phyloP scores from a whole-genome alignment of 2,329 filamentous ascomycete genomes.

The Fusarium marasasianum region DNA sequence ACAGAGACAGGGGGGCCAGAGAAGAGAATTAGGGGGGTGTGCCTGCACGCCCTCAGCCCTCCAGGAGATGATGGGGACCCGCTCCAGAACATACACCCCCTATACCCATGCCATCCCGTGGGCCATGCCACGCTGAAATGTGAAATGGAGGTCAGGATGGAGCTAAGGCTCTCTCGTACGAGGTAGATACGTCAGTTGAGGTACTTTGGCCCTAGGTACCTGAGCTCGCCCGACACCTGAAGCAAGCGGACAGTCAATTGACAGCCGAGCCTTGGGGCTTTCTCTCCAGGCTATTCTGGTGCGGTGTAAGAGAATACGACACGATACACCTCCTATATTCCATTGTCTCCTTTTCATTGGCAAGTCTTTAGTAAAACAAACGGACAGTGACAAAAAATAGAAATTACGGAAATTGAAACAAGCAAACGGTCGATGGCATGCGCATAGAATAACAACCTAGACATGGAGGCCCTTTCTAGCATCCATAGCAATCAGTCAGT shows the following conservation, averaged over 20 bases:
- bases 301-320: slow-evolving; percentile 30
- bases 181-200: slow-evolving; percentile 43
- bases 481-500: neutral
- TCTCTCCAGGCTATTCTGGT: slow-evolving; percentile 12
- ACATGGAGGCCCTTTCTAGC: slow-evolving; percentile 10
- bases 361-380: neutral
- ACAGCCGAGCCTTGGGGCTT: neutral
- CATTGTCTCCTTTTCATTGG: neutral
- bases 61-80: slow-evolving; percentile 30
- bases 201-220: slow-evolving; percentile 39
- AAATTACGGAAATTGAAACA: slow-evolving; percentile 43
- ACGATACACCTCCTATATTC: neutral
- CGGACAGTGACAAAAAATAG: slow-evolving; percentile 30
- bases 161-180: slow-evolving; percentile 34
- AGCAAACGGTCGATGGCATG: slow-evolving; percentile 16
- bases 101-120: neutral
- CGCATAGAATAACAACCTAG: slow-evolving; percentile 4
- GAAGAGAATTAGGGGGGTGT: slow-evolving; percentile 7
- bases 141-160: slow-evolving; percentile 35
- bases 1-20: slow-evolving; percentile 29
- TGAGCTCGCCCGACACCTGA: slow-evolving; percentile 23
- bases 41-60: slow-evolving; percentile 19
- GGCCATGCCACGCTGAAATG: slow-evolving; percentile 28
- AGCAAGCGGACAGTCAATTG: slow-evolving; percentile 25
- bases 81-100: slow-evolving; percentile 13